Percentiles rank a stretch among this genome's conserved stretches.
Conservation (phyloP, 441 rosid species). For the Arabidopsis lyrata region DNA sequence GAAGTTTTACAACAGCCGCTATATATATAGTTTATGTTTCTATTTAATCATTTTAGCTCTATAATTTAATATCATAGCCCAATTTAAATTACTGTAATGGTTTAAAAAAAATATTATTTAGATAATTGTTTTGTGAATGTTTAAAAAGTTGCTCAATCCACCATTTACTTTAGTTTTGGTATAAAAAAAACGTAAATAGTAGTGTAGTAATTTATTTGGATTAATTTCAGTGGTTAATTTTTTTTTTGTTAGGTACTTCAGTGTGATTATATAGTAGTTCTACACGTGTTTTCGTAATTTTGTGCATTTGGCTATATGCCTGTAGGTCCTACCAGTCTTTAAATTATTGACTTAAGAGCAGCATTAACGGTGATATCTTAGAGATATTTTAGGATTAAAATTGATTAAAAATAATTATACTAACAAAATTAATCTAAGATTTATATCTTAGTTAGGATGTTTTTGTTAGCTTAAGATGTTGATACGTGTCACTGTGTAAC, state of each 20-base stretch:
- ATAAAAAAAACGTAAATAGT: background rate
- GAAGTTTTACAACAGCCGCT: too few species aligned
- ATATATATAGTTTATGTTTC: background rate
- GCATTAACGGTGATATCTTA: too few species aligned
- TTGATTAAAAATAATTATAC: too few species aligned
- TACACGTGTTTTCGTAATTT: conserved; percentile 1
- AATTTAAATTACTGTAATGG: too few species aligned
- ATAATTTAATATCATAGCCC: too few species aligned
- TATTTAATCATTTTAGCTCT: too few species aligned
- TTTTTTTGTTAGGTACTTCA: background rate
- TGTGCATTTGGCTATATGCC: background rate
- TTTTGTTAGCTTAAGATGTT: too few species aligned
- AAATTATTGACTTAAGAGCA: background rate
- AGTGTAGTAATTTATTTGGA: too few species aligned
- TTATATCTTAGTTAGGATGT: too few species aligned
- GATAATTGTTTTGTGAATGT: background rate
- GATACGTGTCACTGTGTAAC: too few species aligned
- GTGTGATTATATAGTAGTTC: background rate
- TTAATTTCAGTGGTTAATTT: background rate
- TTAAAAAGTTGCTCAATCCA: background rate
- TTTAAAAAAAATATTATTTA: background rate
- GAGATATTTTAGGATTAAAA: too few species aligned
- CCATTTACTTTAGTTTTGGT: background rate
- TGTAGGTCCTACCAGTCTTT: background rate
- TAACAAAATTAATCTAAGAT: too few species aligned